Evolutionary conservation across 2,329 filamentous ascomycete genomes (phyloP), one percentile per base, ranked within the genome.

Genomic region (Davidsoniella eucalypti): DNA sequence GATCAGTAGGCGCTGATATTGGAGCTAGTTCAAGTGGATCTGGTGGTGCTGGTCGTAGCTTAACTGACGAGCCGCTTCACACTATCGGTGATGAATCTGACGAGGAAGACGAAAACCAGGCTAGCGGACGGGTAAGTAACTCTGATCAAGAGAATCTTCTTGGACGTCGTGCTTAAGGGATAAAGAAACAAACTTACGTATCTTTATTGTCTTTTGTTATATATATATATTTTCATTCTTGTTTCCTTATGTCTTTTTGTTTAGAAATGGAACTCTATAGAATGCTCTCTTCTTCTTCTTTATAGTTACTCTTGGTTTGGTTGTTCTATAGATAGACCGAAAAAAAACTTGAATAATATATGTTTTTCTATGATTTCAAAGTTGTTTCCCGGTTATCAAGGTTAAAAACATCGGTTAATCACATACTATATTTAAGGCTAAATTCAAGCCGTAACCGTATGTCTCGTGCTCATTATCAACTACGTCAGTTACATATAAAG

Each of bases 101-200:
- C 17, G 55, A 1, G 9, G 61, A 64, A 1, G 68, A 68, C 33
- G 61, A 64, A 14, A 65, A 72, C 4, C 71, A 69, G 10, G 68
- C 68, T 48, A 68, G 63, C 49, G 64, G 64, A 10, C 64, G 67
- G 5, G 65, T 69, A 3, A 44, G 50, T 17, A 65, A 65, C 42
- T 63, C 63, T 2, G 62, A 63, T 21, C 60, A 62, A 33, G 61
- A 60, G 41, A 57, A 56, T 25, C 55, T 57, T 52, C 55, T 52
- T 51, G 14, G 41, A 25, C 17, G 41, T 23, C 17, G 17, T 10
- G 12, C 43, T 25, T 26, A 18, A 36, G 12, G 6, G 29, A 33
- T 33, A 33, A 33, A 33, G 29, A 33, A 33, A 33, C 29, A 33
- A 33, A 9, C 29, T 33, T 23, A 23, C 21, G 21, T 23, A 23